Base-by-base conservation (phyloP, 2,329 filamentous ascomycete species). In the Pseudogymnoascus sp. region DNA sequence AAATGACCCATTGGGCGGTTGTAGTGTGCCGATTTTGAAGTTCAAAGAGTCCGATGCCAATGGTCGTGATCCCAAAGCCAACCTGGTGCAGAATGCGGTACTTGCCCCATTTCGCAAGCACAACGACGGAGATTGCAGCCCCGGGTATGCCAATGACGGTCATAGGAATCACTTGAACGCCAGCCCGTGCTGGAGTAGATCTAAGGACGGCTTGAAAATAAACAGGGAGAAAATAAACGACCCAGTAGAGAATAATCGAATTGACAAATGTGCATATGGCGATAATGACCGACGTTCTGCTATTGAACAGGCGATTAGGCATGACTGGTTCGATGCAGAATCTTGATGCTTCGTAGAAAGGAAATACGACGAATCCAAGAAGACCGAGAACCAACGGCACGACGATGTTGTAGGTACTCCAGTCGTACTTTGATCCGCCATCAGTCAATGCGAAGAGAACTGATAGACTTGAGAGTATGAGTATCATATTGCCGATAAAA, bases 401-500 rank as follows among this genome's bases (percentile, higher is more conserved):
- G 3, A 83, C 61, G 6, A 80, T 71, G 0, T 71, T 70, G 37
- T 66, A 70, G 25, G 74, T 72, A 0, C 70, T 71, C 81, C 81
- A 83, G 0, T 76, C 67, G 56, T 78, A 71, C 0, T 72, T 65
- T 1, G 77, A 71, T 1, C 79, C 80, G 21, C 76, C 80, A 60
- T 73, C 79, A 12, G 75, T 77, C 3, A 83, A 72, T 4, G 78
- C 75, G 36, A 78, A 73, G 3, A 82, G 73, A 0, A 81, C 68
- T 1, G 76, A 67, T 3, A 78, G 70, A 6, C 75, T 73, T 0
- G 75, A 72, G 2, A 67, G 70, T 1, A 78, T 76, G 62, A 82
- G 70, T 3, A 82, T 67, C n/a, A 70, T 61, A n/a, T 76, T 78
- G 23, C 81, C 81, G 1, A 75, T 28, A 59, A 72, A 78, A 66